Conservation (phyloP, 2,329 filamentous ascomycete genomes). For the Didymellaceae sp. region DNA sequence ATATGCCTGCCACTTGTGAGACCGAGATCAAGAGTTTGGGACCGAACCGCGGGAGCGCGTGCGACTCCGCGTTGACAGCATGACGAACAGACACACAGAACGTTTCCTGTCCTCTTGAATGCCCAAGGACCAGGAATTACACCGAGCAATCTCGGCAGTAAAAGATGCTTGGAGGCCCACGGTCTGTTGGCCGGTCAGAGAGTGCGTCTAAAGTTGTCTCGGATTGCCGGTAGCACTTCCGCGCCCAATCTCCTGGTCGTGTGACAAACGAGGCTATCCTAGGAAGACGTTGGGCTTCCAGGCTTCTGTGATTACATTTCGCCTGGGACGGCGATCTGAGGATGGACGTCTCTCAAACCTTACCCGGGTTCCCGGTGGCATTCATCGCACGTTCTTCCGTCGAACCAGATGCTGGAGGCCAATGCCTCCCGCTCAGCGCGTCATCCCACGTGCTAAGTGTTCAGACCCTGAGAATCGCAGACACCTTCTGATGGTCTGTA, state of each 20-base stretch:
- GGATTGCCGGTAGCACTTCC: conserved; percentile 12
- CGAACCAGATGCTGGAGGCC: conserved; percentile 20
- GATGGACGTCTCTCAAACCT: not conserved
- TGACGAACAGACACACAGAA: conserved; percentile 25
- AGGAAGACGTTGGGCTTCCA: not conserved
- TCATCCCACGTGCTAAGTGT: not conserved
- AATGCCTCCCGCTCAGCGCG: conserved; percentile 26
- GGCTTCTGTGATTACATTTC: conserved; percentile 3
- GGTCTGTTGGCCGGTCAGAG: conserved; percentile 11
- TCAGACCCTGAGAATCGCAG: conserved; percentile 16
- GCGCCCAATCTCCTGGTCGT: conserved; percentile 3
- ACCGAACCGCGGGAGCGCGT: conserved; percentile 27
- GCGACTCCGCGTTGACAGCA: conserved; percentile 25
- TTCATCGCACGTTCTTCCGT: conserved; percentile 22
- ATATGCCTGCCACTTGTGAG: conserved; percentile 6
- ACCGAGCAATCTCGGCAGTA: conserved; percentile 11
- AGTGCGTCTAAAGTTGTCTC: conserved; percentile 11
- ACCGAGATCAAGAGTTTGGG: conserved; percentile 13
- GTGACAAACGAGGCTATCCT: conserved; percentile 13
- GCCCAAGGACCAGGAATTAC: conserved; percentile 2
- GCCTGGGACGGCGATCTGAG: conserved; percentile 3
- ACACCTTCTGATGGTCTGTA: conserved; percentile 19
- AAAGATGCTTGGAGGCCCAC: conserved; percentile 1
- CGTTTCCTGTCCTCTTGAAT: conserved; percentile 10
- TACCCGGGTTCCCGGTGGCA: conserved; percentile 12